A percentile compares a stretch with the other conserved stretches of the same genome.
Evolutionary conservation across 2,329 filamentous ascomycete species (phyloP).

Genomic region (Aureobasidium sp.): DNA sequence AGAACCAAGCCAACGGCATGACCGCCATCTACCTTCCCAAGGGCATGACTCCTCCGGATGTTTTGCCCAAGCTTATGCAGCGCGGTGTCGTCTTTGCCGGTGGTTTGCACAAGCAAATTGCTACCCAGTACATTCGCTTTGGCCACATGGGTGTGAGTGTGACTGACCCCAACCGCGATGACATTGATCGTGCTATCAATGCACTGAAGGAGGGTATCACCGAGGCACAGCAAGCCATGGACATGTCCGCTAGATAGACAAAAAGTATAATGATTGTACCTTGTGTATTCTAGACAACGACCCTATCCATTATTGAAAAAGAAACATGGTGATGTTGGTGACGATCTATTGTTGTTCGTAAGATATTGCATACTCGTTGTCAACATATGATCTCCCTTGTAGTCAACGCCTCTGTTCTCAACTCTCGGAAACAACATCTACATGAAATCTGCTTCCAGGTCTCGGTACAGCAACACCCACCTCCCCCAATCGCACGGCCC

Average conservation of each 20-base stretch:
- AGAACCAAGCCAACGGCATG: constrained; percentile 95
- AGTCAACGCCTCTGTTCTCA: not conserved
- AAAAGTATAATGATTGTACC: not conserved
- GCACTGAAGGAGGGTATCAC: constrained; percentile 67
- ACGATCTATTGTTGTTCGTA: not conserved
- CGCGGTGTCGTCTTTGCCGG: constrained; percentile 92
- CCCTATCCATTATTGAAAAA: not conserved
- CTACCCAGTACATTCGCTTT: constrained; percentile 86
- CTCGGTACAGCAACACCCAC: not conserved
- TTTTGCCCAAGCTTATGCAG: constrained; percentile 77
- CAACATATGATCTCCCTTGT: not conserved
- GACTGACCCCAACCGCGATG: constrained; percentile 68
- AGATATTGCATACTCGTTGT: not conserved
- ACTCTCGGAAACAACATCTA: not conserved
- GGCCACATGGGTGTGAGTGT: constrained; percentile 97
- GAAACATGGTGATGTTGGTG: not conserved
- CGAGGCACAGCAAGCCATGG: constrained; percentile 46
- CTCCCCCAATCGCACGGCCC: not conserved
- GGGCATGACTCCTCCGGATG: constrained; percentile 67
- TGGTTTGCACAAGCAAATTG: constrained; percentile 93
- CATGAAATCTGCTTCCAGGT: not conserved
- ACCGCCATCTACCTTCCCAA: constrained; percentile 95
- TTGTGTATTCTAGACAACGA: not conserved
- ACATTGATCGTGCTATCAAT: constrained; percentile 77
- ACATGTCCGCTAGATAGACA: not conserved